phyloP scores from a whole-genome alignment of 306 rosid species.

The Urtica urens region DNA sequence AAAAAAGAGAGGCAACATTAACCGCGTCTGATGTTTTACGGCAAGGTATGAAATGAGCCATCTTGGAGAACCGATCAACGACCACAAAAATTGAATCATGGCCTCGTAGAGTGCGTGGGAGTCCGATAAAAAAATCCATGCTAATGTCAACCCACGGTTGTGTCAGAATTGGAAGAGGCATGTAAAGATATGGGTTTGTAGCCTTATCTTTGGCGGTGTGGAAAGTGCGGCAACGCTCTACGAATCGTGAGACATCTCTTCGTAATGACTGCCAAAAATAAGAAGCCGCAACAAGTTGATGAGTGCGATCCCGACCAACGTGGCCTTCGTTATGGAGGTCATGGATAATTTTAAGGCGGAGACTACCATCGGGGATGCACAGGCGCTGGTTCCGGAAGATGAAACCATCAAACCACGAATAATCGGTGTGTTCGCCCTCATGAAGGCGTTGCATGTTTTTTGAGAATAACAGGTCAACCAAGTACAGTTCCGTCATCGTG shows the following conservation, averaged over 20 bases:
- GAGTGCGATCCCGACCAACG: not conserved
- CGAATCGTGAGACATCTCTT: not conserved
- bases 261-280: not conserved
- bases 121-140: not conserved
- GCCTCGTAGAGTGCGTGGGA: not conserved
- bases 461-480: too few relatives aligned
- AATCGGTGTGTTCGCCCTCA: too few relatives aligned
- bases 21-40: not conserved
- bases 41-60: not conserved
- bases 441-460: too few relatives aligned
- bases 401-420: too few relatives aligned
- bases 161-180: not conserved
- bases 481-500: too few relatives aligned
- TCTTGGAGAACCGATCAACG: slow-evolving; percentile 1
- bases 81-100: not conserved
- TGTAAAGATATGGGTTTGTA: not conserved
- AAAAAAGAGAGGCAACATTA: not conserved
- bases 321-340: not conserved
- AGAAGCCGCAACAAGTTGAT: not conserved
- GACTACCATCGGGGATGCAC: too few relatives aligned
- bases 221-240: not conserved
- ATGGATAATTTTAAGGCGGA: not conserved
- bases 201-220: not conserved
- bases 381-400: too few relatives aligned
- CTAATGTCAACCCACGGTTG: not conserved